phyloP scores from a whole-genome alignment of 169 alveolate genomes.

The Plasmodium sp. region DNA sequence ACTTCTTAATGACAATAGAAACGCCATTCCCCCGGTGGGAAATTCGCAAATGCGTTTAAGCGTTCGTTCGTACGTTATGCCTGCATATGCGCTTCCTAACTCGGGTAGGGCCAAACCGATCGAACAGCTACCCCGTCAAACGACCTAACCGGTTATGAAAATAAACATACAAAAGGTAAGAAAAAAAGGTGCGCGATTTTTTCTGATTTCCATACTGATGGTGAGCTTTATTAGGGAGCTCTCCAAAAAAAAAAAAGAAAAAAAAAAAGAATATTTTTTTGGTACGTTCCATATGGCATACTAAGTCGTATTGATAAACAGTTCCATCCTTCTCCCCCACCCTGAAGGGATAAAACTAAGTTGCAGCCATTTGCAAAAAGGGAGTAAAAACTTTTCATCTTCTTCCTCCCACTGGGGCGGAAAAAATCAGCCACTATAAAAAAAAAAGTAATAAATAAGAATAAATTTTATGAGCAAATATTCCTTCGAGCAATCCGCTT shows the following conservation, averaged over 20 bases:
- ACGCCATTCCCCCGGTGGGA: background rate
- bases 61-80: background rate
- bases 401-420: background rate
- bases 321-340: background rate
- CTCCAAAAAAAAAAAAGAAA: background rate
- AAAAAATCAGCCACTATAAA: conserved; percentile 7
- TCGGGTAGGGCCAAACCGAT: background rate
- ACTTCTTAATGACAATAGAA: background rate
- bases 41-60: background rate
- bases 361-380: background rate
- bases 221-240: background rate
- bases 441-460: background rate
- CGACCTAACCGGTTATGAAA: background rate
- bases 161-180: background rate
- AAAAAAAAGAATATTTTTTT: too few relatives aligned
- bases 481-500: background rate
- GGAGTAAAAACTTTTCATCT: background rate
- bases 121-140: background rate
- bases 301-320: background rate
- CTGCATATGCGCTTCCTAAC: background rate
- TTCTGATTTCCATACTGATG: background rate
- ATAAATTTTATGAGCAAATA: background rate
- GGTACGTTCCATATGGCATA: background rate
- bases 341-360: background rate
- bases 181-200: background rate